A percentile compares a stretch with the other conserved stretches of the same genome.
phyloP scores from a whole-genome alignment of 805 yeast genomes.

The Ogataea pilisensis region DNA sequence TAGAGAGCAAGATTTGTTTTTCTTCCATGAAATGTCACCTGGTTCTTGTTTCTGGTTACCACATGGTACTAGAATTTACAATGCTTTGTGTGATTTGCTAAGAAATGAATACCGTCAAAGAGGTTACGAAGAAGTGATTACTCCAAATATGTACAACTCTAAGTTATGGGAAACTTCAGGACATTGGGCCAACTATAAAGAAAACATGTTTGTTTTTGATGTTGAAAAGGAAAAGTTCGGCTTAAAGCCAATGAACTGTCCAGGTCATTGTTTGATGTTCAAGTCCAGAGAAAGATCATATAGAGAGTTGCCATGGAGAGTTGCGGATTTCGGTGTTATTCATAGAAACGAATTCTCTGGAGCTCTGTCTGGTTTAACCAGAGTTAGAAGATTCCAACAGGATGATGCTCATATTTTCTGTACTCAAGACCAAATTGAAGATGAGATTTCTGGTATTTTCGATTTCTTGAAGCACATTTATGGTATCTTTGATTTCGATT shows the following conservation, averaged over 20 bases:
- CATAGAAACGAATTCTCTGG: constrained; percentile 97
- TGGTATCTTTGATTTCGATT: constrained; percentile 90
- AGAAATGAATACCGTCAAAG: constrained; percentile 84
- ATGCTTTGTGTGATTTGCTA: constrained; percentile 74
- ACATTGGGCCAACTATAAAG: constrained; percentile 97
- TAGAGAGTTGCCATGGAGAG: constrained; percentile 97
- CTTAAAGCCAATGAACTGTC: constrained; percentile 80
- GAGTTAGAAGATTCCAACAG: constrained; percentile 98
- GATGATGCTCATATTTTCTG: constrained; percentile 99
- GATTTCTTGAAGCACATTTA: constrained; percentile 82
- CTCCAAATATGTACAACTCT: constrained; percentile 98
- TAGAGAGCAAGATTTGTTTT: constrained; percentile 90
- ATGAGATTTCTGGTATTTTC: constrained; percentile 77
- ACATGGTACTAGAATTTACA: constrained; percentile 97
- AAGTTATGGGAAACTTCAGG: constrained; percentile 99
- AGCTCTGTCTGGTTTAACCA: constrained; percentile 89
- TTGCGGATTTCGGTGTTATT: constrained; percentile 95
- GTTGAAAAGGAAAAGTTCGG: constrained; percentile 96
- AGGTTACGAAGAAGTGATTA: constrained; percentile 97
- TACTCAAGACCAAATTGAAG: constrained; percentile 82
- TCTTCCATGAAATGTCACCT: constrained; percentile 95
- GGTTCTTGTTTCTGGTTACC: constrained; percentile 99
- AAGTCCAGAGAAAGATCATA: constrained; percentile 91
- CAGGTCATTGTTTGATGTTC: constrained; percentile 83
- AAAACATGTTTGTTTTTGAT: constrained; percentile 94